These are phyloP conservation scores for Hygrocybe punicea DNA, from an alignment of 768 basidiomycete genomes.

Conservation along the genomic window DNA sequence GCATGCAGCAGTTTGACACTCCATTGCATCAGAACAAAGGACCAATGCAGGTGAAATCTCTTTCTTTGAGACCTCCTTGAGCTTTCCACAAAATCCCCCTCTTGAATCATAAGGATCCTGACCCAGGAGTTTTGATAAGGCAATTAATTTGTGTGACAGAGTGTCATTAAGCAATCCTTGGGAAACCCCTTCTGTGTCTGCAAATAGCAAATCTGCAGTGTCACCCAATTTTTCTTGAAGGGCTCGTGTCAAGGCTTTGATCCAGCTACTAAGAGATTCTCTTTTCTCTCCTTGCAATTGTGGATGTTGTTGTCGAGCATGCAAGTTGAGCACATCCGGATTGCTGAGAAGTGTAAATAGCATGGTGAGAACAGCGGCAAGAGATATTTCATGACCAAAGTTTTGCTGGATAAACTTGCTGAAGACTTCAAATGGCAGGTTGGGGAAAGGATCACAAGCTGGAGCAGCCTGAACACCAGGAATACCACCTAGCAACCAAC, in stretches of 20 bases:
- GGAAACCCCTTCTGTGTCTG: neutral
- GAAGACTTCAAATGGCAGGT: constrained; percentile 2
- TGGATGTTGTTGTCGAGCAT: constrained; percentile 13
- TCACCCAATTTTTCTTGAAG: neutral
- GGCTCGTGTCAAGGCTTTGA: constrained; percentile 12
- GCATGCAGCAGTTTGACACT: constrained; percentile 15
- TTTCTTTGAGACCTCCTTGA: constrained; percentile 11
- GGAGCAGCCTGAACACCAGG: constrained; percentile 2
- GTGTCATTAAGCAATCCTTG: constrained; percentile 1
- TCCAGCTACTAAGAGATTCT: constrained; percentile 6
- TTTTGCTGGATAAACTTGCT: constrained; percentile 5
- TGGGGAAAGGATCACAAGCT: constrained; percentile 1
- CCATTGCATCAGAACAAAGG: constrained; percentile 13
- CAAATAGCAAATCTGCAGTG: neutral
- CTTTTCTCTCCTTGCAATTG: neutral
- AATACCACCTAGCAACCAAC: neutral
- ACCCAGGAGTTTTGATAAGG: too few species aligned
- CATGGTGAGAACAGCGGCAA: constrained; percentile 14
- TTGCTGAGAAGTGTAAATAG: constrained; percentile 13
- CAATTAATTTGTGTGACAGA: too few species aligned
- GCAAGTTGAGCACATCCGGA: constrained; percentile 11
- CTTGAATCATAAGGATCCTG: neutral
- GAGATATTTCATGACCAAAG: constrained; percentile 12
- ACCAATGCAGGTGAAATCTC: constrained; percentile 10
- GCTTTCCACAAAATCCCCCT: constrained; percentile 7